Evolutionary conservation across 1,284 basidiomycete species (phyloP).

Genomic region (Cutaneotrichosporon cavernicola): DNA sequence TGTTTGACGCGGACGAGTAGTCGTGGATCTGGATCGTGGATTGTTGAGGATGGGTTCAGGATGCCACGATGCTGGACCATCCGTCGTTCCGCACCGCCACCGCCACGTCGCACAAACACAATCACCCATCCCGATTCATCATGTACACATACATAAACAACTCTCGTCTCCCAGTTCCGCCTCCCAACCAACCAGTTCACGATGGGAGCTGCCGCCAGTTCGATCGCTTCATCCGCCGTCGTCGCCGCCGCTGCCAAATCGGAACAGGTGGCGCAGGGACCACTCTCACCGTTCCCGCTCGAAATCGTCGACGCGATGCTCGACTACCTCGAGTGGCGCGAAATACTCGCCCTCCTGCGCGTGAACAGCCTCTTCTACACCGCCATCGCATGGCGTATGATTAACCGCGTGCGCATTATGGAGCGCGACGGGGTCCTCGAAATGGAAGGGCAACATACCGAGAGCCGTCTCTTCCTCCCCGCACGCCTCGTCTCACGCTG

Average conservation of each 20-base stretch:
- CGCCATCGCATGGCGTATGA: neutral
- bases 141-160: neutral
- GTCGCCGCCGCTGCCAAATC: no score
- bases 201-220: neutral
- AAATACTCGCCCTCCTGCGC: conserved; percentile 6
- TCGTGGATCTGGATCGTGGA: conserved; percentile 9
- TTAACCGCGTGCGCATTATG: neutral
- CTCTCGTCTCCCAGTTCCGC: neutral
- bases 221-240: neutral
- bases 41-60: neutral
- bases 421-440: neutral
- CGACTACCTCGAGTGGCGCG: conserved; percentile 2
- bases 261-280: neutral
- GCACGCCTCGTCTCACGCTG: neutral
- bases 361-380: conserved; percentile 11
- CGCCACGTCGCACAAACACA: conserved; percentile 1
- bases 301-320: conserved; percentile 14
- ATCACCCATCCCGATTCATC: neutral
- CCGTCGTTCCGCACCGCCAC: neutral
- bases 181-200: neutral
- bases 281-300: conserved; percentile 7
- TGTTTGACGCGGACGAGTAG: conserved; percentile 12
- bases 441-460: neutral
- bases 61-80: neutral
- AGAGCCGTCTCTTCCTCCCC: neutral